Base-by-base conservation (phyloP, 371 early-diverging fungal species). In the Batkoa obscura region DNA sequence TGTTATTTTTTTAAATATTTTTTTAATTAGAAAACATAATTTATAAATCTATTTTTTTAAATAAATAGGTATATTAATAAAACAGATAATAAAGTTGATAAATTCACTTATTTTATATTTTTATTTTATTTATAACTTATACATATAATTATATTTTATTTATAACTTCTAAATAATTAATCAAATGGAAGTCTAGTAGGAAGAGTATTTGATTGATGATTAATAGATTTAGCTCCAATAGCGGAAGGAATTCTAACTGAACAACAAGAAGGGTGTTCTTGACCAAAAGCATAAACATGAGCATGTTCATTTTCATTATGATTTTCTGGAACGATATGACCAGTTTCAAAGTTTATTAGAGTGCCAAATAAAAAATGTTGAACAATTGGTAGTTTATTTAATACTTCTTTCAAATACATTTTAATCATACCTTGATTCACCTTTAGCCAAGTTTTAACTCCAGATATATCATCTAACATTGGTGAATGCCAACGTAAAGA, bases 361-460 rank as follows among this genome's bases (percentile, higher is more conserved):
- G 66, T 70, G 10, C 98, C 98, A 79, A 97, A 98, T 67, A 90
- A 75, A 64, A 98, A 90, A 64, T 99, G 99, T 68, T 99, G 99
- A 81, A 98, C 93, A 46, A 99, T 95, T 0, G 98, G 99, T 32
- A 94, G 65, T 68, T 95, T 97, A 33, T 77, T 74, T 38, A 99
- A 72, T 2, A 99, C 99, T 66, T 98, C 97, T 0, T 85, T 94
- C 54, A 84, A 77, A 69, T 96, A 99, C 98, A 99, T 97, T 68
- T 94, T 96, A 66, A 94, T 69, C 83, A 97, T 83, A 13, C 98
- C 98, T 33, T 78, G 68, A 63, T 96, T 95, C 45, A 98, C 90
- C 64, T 93, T 94, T 38, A 67, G 65, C 98, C 98, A 96, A 1
- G 76, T 68, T 64, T 84, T 84, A 48, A 90, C 93, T 6, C 84